Evolutionary conservation across 1,139 yeast species (phyloP).

Genomic region (Pichia sp.): DNA sequence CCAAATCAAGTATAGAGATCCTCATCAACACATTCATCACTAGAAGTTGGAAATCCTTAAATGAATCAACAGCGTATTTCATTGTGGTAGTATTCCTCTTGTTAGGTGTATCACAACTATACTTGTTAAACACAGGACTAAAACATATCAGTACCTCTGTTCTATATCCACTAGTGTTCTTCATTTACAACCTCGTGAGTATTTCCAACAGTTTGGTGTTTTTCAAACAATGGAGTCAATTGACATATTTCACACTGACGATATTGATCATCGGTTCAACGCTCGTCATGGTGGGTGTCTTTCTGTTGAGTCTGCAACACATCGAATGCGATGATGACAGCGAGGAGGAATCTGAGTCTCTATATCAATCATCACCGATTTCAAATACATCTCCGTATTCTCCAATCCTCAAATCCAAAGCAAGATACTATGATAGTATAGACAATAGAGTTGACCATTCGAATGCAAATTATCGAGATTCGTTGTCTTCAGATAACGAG

Average conservation of each 20-base stretch:
- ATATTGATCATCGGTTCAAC: slow-evolving; percentile 51
- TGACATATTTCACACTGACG: slow-evolving; percentile 38
- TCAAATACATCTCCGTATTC: background rate
- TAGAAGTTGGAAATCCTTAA: slow-evolving; percentile 24
- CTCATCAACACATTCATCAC: slow-evolving; percentile 46
- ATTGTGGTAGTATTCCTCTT: slow-evolving; percentile 59
- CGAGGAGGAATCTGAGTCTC: background rate
- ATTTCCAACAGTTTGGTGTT: slow-evolving; percentile 72
- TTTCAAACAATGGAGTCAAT: slow-evolving; percentile 48
- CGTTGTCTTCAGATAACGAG: background rate
- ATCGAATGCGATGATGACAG: background rate
- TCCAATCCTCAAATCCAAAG: slow-evolving; percentile 1
- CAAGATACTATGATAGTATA: slow-evolving; percentile 4
- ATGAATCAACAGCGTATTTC: slow-evolving; percentile 40
- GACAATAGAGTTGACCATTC: background rate
- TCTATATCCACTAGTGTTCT: slow-evolving; percentile 81
- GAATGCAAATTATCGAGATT: background rate
- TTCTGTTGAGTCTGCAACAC: slow-evolving; percentile 45
- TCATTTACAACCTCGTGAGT: slow-evolving; percentile 75
- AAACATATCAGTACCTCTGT: slow-evolving; percentile 73
- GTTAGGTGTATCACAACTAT: slow-evolving; percentile 73
- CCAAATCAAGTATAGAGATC: slow-evolving; percentile 79
- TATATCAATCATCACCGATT: too few relatives aligned
- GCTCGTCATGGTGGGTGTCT: slow-evolving; percentile 52
- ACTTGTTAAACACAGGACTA: slow-evolving; percentile 72